phyloP scores from a whole-genome alignment of 805 yeast species.

The Lipomyces sp. region DNA sequence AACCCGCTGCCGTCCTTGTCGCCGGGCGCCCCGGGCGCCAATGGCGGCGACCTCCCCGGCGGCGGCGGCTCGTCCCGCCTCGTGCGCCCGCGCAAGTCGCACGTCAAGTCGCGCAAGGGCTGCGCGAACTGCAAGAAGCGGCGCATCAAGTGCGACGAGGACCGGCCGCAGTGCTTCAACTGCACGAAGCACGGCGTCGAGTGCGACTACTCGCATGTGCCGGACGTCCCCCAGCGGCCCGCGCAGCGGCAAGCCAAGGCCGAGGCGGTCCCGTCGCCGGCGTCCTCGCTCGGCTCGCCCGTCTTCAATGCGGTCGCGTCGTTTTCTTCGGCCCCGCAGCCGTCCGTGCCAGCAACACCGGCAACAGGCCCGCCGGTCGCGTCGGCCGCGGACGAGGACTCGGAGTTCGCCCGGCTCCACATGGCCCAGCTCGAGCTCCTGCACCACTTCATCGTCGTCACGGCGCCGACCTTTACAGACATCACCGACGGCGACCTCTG shows the following conservation, averaged over 20 bases:
- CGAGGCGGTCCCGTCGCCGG: background rate
- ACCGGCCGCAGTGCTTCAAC: conserved; percentile 55
- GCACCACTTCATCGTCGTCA: conserved; percentile 27
- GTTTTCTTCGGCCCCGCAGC: background rate
- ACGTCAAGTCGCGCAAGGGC: conserved; percentile 70
- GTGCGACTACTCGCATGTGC: conserved; percentile 11
- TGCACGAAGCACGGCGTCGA: conserved; percentile 43
- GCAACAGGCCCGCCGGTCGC: conserved; percentile 1
- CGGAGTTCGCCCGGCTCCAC: conserved; percentile 15
- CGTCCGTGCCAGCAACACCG: conserved; percentile 2
- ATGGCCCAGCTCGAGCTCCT: conserved; percentile 27
- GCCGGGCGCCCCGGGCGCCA: too few relatives aligned
- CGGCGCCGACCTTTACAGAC: conserved; percentile 26
- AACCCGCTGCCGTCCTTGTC: too few relatives aligned
- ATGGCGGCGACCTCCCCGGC: too few relatives aligned
- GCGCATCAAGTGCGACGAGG: conserved; percentile 64
- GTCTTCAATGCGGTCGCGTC: background rate
- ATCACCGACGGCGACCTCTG: conserved; percentile 28
- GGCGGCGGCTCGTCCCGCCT: background rate
- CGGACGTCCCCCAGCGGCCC: background rate
- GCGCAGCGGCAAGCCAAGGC: background rate
- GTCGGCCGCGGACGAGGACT: conserved; percentile 8
- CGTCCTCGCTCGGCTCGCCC: background rate
- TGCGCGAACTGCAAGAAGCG: conserved; percentile 66
- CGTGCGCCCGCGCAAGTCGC: conserved; percentile 36